phyloP scores from a whole-genome alignment of 2,329 filamentous ascomycete genomes.

The Cladophialophora immunda region DNA sequence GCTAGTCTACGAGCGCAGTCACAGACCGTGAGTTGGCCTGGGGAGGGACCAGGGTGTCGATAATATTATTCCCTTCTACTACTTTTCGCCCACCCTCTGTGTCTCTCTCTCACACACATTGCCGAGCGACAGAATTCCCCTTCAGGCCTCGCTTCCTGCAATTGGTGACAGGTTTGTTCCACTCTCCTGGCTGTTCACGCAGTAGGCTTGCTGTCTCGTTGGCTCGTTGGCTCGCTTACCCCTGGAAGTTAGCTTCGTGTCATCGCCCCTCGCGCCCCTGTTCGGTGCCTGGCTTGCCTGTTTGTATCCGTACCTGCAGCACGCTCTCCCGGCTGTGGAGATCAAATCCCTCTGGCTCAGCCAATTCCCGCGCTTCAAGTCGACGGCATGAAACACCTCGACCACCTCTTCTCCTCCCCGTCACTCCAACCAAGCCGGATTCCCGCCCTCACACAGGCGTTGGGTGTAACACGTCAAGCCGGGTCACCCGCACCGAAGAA shows the following conservation, averaged over 20 bases:
- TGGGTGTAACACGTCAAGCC: slow-evolving; percentile 2
- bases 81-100: not conserved
- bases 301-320: slow-evolving; percentile 14
- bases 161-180: slow-evolving; percentile 2
- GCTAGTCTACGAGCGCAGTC: no score
- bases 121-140: not conserved
- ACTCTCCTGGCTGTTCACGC: not conserved
- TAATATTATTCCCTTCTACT: not conserved
- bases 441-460: not conserved
- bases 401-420: slow-evolving; percentile 6
- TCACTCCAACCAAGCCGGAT: slow-evolving; percentile 3
- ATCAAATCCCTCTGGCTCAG: not conserved
- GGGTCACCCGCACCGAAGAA: not conserved
- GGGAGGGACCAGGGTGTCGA: no score
- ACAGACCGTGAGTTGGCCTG: no score
- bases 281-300: not conserved
- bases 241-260: slow-evolving; percentile 5
- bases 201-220: no score
- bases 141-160: not conserved
- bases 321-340: not conserved
- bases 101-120: not conserved
- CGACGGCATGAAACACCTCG: slow-evolving; percentile 17
- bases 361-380: slow-evolving; percentile 15
- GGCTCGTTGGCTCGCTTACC: slow-evolving; percentile 4
- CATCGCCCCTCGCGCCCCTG: slow-evolving; percentile 2